phyloP scores from a whole-genome alignment of 257 asterid genomes.

The Anisodus acutangulus region DNA sequence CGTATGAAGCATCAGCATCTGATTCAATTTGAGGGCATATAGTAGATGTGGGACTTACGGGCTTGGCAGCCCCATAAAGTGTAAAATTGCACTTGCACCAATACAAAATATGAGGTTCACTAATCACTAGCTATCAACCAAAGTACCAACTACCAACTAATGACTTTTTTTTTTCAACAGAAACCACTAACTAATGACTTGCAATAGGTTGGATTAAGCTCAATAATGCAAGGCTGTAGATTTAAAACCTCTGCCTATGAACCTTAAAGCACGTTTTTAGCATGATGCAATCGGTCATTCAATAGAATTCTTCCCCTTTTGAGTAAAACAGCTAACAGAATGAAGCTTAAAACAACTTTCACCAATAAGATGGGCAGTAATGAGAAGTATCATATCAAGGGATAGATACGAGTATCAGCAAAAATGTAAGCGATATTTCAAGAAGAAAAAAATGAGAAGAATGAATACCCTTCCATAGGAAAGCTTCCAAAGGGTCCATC shows the following conservation, averaged over 20 bases:
- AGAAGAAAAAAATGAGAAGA: conserved; percentile 22
- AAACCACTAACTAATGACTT: neutral
- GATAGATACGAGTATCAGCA: neutral
- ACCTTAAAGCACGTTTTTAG: conserved; percentile 9
- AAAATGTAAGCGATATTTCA: neutral
- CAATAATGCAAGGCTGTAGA: neutral
- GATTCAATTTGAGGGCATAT: neutral
- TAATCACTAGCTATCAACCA: neutral
- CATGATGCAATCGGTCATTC: neutral
- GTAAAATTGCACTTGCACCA: neutral
- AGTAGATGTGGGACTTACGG: neutral
- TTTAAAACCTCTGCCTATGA: neutral
- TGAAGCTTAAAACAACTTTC: neutral
- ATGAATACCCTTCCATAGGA: conserved; percentile 80
- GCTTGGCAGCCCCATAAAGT: neutral
- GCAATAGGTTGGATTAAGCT: neutral
- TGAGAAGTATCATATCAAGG: neutral
- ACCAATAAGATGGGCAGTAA: neutral
- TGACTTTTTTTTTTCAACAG: neutral
- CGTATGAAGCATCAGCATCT: neutral
- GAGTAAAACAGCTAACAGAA: neutral
- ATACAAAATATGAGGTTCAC: neutral
- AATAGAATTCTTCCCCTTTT: neutral
- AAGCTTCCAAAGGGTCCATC: conserved; percentile 80
- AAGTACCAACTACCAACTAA: conserved; percentile 20